These are phyloP conservation scores for Licmophora abbreviata DNA, from an alignment of 108 stramenopile genomes.

Conservation along the genomic window DNA sequence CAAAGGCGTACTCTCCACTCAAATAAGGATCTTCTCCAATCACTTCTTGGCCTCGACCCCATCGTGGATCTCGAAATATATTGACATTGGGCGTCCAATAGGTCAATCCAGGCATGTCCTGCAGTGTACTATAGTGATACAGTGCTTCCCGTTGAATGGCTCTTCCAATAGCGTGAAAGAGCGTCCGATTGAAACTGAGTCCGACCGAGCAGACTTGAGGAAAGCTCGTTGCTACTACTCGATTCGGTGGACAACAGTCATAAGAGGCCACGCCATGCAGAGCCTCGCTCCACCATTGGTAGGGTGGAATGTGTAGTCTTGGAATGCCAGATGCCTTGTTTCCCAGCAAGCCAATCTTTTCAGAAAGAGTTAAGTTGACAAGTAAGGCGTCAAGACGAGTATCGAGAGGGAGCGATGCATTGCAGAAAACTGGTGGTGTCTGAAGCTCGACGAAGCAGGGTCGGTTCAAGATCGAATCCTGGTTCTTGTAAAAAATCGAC, in stretches of 20 bases:
- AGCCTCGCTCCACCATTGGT: conserved; percentile 56
- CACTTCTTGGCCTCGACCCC: not conserved
- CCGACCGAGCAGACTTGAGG: not conserved
- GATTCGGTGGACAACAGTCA: conserved; percentile 8
- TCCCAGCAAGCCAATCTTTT: conserved; percentile 32
- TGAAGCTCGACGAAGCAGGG: too few relatives aligned
- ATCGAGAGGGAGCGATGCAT: too few relatives aligned
- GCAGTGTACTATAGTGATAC: not conserved
- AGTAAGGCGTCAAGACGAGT: conserved; percentile 11
- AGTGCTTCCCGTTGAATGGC: not conserved
- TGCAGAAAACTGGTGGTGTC: too few relatives aligned
- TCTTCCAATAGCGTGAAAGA: not conserved
- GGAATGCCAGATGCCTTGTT: conserved; percentile 17
- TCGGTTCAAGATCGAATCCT: too few relatives aligned
- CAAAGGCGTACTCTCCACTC: not conserved
- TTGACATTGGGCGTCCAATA: conserved; percentile 3
- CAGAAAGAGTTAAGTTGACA: conserved; percentile 7
- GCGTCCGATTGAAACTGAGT: not conserved
- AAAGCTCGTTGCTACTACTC: conserved; percentile 1
- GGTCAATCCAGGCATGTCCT: not conserved
- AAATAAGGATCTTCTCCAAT: conserved; percentile 5
- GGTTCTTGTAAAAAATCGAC: too few relatives aligned
- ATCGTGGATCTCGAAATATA: conserved; percentile 1
- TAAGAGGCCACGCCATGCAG: conserved; percentile 38
- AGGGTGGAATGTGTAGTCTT: conserved; percentile 20